Conservation (phyloP, 2,329 filamentous ascomycete genomes). For the Polychaeton citri region DNA sequence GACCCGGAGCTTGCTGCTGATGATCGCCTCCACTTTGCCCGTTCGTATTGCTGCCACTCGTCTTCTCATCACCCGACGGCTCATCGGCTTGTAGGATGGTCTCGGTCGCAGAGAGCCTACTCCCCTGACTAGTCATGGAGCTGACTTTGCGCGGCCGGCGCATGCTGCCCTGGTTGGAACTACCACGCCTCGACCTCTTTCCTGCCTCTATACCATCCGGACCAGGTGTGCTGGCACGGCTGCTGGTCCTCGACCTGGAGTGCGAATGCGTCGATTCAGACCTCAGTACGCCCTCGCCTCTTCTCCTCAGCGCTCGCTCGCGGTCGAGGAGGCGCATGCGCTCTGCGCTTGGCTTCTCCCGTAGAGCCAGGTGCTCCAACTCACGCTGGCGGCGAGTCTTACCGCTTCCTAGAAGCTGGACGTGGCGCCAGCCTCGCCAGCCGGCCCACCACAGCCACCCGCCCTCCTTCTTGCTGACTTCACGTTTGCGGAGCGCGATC, state of each 20-base stretch:
- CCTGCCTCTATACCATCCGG: conserved; percentile 6
- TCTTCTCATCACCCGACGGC: background rate
- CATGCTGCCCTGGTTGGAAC: conserved; percentile 8
- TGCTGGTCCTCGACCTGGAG: conserved; percentile 8
- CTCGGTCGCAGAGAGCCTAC: conserved; percentile 16
- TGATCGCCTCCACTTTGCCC: no score
- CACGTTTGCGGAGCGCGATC: conserved; percentile 54
- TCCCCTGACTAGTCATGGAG: conserved; percentile 7
- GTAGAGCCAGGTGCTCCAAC: conserved; percentile 16
- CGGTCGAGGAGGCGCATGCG: conserved; percentile 4
- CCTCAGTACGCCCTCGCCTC: conserved; percentile 11
- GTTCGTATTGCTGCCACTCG: background rate
- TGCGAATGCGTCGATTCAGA: conserved; percentile 7
- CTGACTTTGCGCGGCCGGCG: conserved; percentile 10
- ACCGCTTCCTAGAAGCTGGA: conserved; percentile 12
- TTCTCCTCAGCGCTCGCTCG: conserved; percentile 5
- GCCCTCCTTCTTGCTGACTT: conserved; percentile 54
- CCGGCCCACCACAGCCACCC: conserved; percentile 82
- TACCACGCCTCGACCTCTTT: conserved; percentile 8
- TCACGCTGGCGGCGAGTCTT: conserved; percentile 17
- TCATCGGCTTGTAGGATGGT: conserved; percentile 12
- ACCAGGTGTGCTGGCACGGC: conserved; percentile 13
- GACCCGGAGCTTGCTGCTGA: background rate
- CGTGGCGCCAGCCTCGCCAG: conserved; percentile 42
- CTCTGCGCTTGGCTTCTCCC: conserved; percentile 12